Base-by-base conservation (phyloP, 805 yeast genomes). In the Metschnikowia cerradonensis region DNA sequence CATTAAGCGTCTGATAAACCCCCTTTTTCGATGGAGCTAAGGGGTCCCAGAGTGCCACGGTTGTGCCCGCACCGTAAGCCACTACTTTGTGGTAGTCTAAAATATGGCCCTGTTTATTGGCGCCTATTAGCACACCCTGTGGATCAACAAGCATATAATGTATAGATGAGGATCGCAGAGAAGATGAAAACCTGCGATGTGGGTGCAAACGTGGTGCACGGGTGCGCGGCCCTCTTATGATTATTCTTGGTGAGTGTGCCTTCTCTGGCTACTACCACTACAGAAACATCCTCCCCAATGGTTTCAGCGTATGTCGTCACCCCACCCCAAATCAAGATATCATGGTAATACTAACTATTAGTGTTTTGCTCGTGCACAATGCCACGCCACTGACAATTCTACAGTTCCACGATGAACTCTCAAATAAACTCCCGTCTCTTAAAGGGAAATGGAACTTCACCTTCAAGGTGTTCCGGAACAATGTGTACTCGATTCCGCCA, bases 1-100 rank as follows among this genome's bases (percentile, higher is more conserved):
- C 76, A 55, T 84, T 84, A 48, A 87, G 69, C 0, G 90, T 83
- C 5, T 66, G 57, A 47, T 62, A 63, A 0, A 83, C 81, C 13
- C 89, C 89, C 26, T 61, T 59, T 17, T 70, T 61, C 35, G 62
- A 47, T 3, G 55, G 34, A 30, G 71, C 70, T 17, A 79, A 62
- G 1, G 91, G 88, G n/a, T 78, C 69, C 84, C 90, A 86, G 36
- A 88, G 64, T 0, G 92, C 90, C 45, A 88, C 71, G 15, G 80
- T 76, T 40, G 71, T 75, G 1, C 81, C 80, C 0, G 94, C 89
- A 6, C 91, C 96, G 64, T 75, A 88, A 0, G 94, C 95, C 6
- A 86, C 74, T 4, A 78, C 49, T 0, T 61, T 48, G 52, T 76
- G 72, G 56, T 76, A 78, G 59, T 82, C 90, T 22, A 83, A 76